These are phyloP conservation scores for Ambrosia artemisiifolia DNA, from an alignment of 129 eudicot species.

Conservation along the genomic window DNA sequence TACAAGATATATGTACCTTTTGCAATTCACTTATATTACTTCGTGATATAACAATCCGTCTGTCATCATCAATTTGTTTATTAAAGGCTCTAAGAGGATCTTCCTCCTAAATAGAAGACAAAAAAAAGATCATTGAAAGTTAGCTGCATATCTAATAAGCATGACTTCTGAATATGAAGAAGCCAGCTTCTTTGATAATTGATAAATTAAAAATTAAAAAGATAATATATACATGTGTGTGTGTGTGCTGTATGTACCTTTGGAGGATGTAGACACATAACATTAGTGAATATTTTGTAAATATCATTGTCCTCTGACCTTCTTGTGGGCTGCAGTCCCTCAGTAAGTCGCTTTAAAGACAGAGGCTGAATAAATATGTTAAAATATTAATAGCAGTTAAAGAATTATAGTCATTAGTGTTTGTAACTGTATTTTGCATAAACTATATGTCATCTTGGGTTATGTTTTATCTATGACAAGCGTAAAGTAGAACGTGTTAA, in stretches of 20 bases:
- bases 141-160: not conserved
- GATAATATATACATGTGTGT: slow-evolving; percentile 5
- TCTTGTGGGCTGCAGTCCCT: slow-evolving; percentile 66
- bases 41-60: slow-evolving; percentile 80
- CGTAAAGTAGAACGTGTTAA: not conserved
- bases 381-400: not conserved
- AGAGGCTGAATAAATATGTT: slow-evolving; percentile 62
- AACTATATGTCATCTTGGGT: not conserved
- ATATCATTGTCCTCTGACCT: slow-evolving; percentile 65
- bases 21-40: slow-evolving; percentile 78
- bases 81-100: slow-evolving; percentile 62
- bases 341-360: slow-evolving; percentile 76
- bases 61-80: slow-evolving; percentile 92
- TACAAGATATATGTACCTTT: slow-evolving; percentile 46
- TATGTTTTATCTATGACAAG: not conserved
- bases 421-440: not conserved
- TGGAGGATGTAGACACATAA: slow-evolving; percentile 65
- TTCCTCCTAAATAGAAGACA: slow-evolving; percentile 53
- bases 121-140: not conserved
- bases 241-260: slow-evolving; percentile 60
- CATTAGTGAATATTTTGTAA: slow-evolving; percentile 72
- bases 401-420: not conserved
- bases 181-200: not conserved
- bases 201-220: not conserved
- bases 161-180: not conserved